Conservation (phyloP, 2,329 filamentous ascomycete species). For the Colletotrichum sp. region DNA sequence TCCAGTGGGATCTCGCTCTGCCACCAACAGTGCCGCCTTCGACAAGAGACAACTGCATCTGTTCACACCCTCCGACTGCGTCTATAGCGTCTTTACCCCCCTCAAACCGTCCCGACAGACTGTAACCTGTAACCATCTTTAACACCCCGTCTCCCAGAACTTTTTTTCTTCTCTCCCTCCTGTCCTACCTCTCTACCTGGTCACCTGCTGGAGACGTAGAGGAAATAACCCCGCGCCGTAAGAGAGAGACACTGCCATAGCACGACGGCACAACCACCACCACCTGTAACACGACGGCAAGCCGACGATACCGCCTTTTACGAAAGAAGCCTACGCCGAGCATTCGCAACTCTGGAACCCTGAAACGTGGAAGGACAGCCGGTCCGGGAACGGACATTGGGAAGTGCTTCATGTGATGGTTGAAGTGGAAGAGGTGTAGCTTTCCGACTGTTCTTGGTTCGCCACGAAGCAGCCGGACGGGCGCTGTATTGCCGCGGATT, state of each 20-base stretch:
- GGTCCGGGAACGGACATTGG: slow-evolving; percentile 36
- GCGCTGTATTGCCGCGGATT: slow-evolving; percentile 33
- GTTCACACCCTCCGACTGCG: slow-evolving; percentile 29
- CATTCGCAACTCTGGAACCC: slow-evolving; percentile 17
- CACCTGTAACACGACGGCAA: slow-evolving; percentile 6
- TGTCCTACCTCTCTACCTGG: slow-evolving; percentile 7
- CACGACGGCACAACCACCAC: slow-evolving; percentile 10
- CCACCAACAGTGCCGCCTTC: slow-evolving; percentile 18
- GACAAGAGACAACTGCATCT: slow-evolving; percentile 4
- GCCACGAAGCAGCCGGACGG: slow-evolving; percentile 23
- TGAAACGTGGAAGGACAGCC: slow-evolving; percentile 23
- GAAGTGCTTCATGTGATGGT: slow-evolving; percentile 41
- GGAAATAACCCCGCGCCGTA: neutral
- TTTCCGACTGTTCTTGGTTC: slow-evolving; percentile 27
- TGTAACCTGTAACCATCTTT: slow-evolving; percentile 20
- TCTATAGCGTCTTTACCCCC: slow-evolving; percentile 26
- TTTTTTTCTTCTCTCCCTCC: neutral
- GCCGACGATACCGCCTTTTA: slow-evolving; percentile 1
- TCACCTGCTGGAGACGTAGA: neutral
- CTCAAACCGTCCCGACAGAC: slow-evolving; percentile 8
- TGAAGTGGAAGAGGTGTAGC: slow-evolving; percentile 36
- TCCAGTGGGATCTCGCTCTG: slow-evolving; percentile 18
- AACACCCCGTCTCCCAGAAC: slow-evolving; percentile 11
- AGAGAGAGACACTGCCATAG: neutral
- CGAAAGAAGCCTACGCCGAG: neutral